phyloP scores from a whole-genome alignment of 2,329 filamentous ascomycete species.

The Teratosphaeria epicoccoides region DNA sequence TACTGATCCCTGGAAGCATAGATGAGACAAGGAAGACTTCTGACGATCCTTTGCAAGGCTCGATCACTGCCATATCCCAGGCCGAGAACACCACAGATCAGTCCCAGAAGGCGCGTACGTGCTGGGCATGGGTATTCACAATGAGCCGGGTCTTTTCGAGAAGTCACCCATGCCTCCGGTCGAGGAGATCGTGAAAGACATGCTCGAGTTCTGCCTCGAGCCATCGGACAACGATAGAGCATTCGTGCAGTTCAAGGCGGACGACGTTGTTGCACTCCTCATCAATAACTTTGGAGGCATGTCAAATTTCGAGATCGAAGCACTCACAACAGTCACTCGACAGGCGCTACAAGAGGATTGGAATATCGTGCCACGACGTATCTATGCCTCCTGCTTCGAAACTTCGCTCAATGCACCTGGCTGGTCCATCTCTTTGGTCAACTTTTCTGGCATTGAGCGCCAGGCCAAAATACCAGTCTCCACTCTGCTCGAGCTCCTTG shows the following conservation, averaged over 20 bases:
- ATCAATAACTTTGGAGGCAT: conserved; percentile 42
- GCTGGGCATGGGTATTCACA: conserved; percentile 42
- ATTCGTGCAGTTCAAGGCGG: conserved; percentile 38
- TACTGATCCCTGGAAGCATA: no score
- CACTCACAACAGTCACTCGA: conserved; percentile 33
- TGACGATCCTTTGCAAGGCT: conserved; percentile 30
- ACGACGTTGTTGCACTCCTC: conserved; percentile 37
- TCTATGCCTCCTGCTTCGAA: conserved; percentile 41
- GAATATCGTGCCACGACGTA: conserved; percentile 38
- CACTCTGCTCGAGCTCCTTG: conserved; percentile 39
- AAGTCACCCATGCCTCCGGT: conserved; percentile 39
- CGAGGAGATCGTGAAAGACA: conserved; percentile 38
- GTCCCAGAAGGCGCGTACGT: conserved; percentile 26
- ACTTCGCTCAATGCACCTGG: conserved; percentile 47
- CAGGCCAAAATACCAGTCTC: conserved; percentile 28
- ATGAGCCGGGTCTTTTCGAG: conserved; percentile 38
- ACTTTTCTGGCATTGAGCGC: conserved; percentile 37
- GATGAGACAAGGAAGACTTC: no score
- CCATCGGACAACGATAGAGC: conserved; percentile 38
- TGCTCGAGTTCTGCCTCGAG: conserved; percentile 40
- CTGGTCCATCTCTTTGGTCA: conserved; percentile 46
- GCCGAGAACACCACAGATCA: conserved; percentile 37
- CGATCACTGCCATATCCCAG: conserved; percentile 44
- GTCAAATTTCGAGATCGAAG: conserved; percentile 38
- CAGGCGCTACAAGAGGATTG: conserved; percentile 36